Percentiles rank a stretch among this genome's conserved stretches.
phyloP scores from a whole-genome alignment of 108 stramenopile species.

The Pseudonitzschia pungens region DNA sequence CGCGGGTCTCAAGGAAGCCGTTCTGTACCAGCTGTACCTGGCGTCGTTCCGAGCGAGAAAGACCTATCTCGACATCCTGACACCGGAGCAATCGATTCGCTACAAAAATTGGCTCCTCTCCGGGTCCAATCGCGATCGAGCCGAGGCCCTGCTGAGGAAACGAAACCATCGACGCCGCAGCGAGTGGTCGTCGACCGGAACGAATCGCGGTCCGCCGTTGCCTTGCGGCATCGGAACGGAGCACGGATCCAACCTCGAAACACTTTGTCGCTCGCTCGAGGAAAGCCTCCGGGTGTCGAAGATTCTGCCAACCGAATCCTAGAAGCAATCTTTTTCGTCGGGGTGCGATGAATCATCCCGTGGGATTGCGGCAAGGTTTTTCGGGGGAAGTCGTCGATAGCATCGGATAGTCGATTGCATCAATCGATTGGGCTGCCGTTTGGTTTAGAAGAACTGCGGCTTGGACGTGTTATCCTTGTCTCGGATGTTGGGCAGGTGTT shows the following conservation, averaged over 20 bases:
- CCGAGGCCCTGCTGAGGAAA: not conserved
- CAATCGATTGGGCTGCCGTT: too few species aligned
- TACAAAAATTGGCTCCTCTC: constrained; percentile 60
- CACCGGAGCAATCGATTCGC: constrained; percentile 53
- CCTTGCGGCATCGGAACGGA: not conserved
- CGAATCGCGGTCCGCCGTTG: not conserved
- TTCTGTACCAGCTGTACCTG: constrained; percentile 56
- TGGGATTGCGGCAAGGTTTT: too few species aligned
- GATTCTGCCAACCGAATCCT: not conserved
- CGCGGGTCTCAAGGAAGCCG: constrained; percentile 51
- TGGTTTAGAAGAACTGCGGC: too few species aligned
- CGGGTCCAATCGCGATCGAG: constrained; percentile 61
- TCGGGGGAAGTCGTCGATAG: too few species aligned
- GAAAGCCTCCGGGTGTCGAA: constrained; percentile 30
- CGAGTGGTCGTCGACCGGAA: not conserved
- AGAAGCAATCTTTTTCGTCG: too few species aligned
- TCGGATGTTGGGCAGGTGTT: too few species aligned
- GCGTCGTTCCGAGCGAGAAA: constrained; percentile 48
- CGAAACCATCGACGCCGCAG: not conserved
- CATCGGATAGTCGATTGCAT: too few species aligned
- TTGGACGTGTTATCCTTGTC: too few species aligned
- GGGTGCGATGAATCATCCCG: too few species aligned
- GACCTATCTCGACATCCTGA: constrained; percentile 57
- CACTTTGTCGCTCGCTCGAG: constrained; percentile 28
- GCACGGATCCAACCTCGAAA: constrained; percentile 22